Evolutionary conservation across 2,329 filamentous ascomycete species (phyloP), one percentile per base, ranked within the genome.

Genomic region (Aspergillus pseudoglaucus): DNA sequence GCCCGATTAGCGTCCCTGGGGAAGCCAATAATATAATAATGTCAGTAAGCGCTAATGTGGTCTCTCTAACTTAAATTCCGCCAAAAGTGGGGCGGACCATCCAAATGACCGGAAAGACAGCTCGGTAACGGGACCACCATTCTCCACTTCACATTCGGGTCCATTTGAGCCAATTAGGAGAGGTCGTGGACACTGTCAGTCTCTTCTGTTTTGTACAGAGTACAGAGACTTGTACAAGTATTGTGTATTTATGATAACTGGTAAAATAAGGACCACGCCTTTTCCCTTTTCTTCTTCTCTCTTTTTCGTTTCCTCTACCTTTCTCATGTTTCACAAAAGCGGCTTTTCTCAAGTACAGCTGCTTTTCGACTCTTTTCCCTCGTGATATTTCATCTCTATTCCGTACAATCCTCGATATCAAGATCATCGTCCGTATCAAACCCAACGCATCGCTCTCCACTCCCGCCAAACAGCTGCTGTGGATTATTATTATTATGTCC

Each of bases 401-500:
- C 10, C 10, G 3, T 30, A 30, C 25, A 30, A 30, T 30, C 9
- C 25, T 30, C 25, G 9, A 30, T 30, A 30, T 30, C 25, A 30
- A 30, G 25, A 30, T 30, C 25, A 30, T 12, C 9, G 25, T 7
- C 12, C 25, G 33, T 15, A n/a, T 37, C 17, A 37, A 37, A 37
- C 33, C 33, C 39, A 41, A 22, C 39, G 39, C 39, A 23, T 22
- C 12, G 14, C 18, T 22, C 39, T 41, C 39, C 39, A 41, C 39
- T 41, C 39, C 39, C 39, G 20, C 39, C 39, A 41, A 41, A 41
- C 39, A 41, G 20, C 39, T 41, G 20, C 38, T 41, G 20, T 9
- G 12, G 17, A 41, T 41, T 41, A 20, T 41, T 22, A 41, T 41
- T 41, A 41, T 41, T 41, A 41, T 41, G 39, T 12, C 22, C 39